These are phyloP conservation scores for Globisporangium abappressorium DNA, from an alignment of 352 stramenopile genomes.

Conservation along the genomic window DNA sequence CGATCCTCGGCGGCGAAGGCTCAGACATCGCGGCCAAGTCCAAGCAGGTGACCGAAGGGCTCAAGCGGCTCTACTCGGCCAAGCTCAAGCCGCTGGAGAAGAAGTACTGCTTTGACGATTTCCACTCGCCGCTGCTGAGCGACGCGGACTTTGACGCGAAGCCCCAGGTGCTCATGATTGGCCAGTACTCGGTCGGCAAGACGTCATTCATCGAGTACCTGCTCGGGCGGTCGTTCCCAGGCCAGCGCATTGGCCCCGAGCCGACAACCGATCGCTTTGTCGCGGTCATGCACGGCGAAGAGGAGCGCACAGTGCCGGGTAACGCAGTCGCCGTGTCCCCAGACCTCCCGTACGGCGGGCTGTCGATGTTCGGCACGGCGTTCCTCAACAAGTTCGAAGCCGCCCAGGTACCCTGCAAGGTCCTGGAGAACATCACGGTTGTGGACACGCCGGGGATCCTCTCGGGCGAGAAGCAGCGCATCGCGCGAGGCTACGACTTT, in stretches of 20 bases:
- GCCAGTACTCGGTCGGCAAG: constrained; percentile 98
- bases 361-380: constrained; percentile 96
- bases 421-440: constrained; percentile 96
- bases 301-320: constrained; percentile 95
- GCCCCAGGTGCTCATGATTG: constrained; percentile 97
- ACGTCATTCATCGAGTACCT: constrained; percentile 97
- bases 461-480: constrained; percentile 98
- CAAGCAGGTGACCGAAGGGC: constrained; percentile 66
- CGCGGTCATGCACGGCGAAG: constrained; percentile 96
- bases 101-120: constrained; percentile 92
- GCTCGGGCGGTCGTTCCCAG: constrained; percentile 95
- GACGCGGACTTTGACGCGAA: constrained; percentile 97
- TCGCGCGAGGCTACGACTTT: constrained; percentile 97
- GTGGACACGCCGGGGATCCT: constrained; percentile 98
- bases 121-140: constrained; percentile 91
- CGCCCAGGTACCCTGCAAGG: constrained; percentile 90
- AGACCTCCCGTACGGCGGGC: constrained; percentile 91
- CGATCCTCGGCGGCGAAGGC: constrained; percentile 49
- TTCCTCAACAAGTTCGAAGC: constrained; percentile 99
- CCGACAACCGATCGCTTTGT: constrained; percentile 98
- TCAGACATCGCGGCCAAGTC: constrained; percentile 65
- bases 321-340: constrained; percentile 96
- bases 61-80: constrained; percentile 75
- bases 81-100: constrained; percentile 88
- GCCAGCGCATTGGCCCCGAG: constrained; percentile 96